Conservation (phyloP, 345 rosid genomes). For the Hypericum androsaemum region DNA sequence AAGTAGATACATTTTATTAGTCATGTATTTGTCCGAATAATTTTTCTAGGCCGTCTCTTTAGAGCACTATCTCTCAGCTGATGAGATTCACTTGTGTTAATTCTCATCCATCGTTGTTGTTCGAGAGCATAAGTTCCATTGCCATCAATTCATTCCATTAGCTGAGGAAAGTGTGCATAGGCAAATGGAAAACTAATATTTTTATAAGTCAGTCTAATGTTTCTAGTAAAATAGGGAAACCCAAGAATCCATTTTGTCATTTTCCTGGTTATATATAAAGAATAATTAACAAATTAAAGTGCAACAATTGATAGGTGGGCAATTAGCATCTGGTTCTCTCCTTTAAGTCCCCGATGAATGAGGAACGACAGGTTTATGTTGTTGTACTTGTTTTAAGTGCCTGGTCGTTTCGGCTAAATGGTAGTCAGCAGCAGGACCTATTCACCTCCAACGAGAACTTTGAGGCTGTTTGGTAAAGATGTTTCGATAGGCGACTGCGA, state of each 20-base stretch:
- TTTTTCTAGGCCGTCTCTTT: slow-evolving; percentile 1
- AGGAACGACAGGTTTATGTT: slow-evolving; percentile 24
- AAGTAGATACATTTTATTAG: too few species aligned
- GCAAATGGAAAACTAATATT: too few species aligned
- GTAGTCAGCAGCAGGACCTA: too few species aligned
- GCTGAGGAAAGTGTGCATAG: neutral
- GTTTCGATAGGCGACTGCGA: too few species aligned
- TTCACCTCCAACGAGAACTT: too few species aligned
- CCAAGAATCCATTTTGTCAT: too few species aligned
- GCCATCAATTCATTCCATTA: slow-evolving; percentile 14
- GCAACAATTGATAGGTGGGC: slow-evolving; percentile 10
- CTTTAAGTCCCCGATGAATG: slow-evolving; percentile 19
- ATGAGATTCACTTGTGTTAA: slow-evolving; percentile 17
- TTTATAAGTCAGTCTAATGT: slow-evolving; percentile 8
- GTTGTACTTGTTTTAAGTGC: neutral
- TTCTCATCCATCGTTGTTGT: slow-evolving; percentile 31
- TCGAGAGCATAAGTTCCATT: slow-evolving; percentile 30
- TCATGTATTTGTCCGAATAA: too few species aligned
- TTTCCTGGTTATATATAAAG: too few species aligned
- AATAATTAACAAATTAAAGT: neutral
- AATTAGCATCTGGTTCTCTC: slow-evolving; percentile 19
- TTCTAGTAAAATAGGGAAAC: neutral
- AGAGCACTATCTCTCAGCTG: slow-evolving; percentile 19
- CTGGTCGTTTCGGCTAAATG: too few species aligned
- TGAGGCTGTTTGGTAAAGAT: too few species aligned